Evolutionary conservation across 1,139 yeast genomes (phyloP).

Genomic region (Candida neerlandica): DNA sequence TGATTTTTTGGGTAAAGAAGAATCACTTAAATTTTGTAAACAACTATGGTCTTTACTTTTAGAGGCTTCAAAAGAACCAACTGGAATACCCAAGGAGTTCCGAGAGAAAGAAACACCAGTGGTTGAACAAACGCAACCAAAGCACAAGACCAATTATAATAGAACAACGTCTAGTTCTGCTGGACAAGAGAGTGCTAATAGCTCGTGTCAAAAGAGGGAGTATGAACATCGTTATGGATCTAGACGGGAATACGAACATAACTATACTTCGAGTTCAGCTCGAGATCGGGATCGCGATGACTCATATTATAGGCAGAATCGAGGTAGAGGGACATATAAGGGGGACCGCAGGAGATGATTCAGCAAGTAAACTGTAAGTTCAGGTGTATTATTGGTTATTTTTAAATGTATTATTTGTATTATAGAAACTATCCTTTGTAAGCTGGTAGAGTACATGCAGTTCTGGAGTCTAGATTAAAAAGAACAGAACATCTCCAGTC

Average conservation of each 20-base stretch:
- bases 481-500: not conserved
- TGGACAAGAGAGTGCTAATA: not conserved
- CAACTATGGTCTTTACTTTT: constrained; percentile 43
- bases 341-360: not conserved
- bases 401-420: too few relatives aligned
- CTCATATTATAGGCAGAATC: constrained; percentile 8
- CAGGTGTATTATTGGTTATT: not conserved
- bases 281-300: constrained; percentile 15
- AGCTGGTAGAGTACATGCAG: not conserved
- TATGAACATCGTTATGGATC: constrained; percentile 8
- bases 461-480: not conserved
- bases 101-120: constrained; percentile 15
- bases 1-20: constrained; percentile 43
- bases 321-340: not conserved
- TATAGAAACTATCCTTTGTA: not conserved
- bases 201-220: not conserved
- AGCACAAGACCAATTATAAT: constrained; percentile 28
- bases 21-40: constrained; percentile 36
- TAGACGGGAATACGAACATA: constrained; percentile 11
- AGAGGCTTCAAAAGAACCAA: constrained; percentile 41
- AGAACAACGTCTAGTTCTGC: constrained; percentile 21
- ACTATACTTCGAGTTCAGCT: not conserved
- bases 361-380: too few relatives aligned
- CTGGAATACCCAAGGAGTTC: constrained; percentile 42
- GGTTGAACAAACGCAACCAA: not conserved